Evolutionary conservation across 179 eudicot species (phyloP).

Genomic region (Spergularia azorica): DNA sequence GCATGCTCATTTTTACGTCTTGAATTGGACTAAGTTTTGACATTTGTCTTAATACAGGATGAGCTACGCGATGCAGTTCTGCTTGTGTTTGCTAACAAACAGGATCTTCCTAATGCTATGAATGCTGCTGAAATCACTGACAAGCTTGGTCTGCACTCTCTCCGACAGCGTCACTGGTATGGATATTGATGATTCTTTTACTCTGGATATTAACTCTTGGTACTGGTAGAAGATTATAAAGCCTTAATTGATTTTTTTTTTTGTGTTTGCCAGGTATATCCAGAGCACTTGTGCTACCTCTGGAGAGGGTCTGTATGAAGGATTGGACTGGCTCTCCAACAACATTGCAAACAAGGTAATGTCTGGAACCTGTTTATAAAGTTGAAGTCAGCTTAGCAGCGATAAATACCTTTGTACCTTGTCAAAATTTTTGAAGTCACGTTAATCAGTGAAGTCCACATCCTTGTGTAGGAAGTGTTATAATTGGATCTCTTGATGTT

Average conservation of each 20-base stretch:
- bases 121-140: conserved; percentile 97
- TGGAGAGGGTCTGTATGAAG: conserved; percentile 92
- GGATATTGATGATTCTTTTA: not conserved
- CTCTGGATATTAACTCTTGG: not conserved
- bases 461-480: not conserved
- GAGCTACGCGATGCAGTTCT: conserved; percentile 90
- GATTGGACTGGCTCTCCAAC: conserved; percentile 92
- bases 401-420: not conserved
- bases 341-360: conserved; percentile 84
- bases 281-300: conserved; percentile 96
- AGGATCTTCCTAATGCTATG: conserved; percentile 96
- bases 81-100: conserved; percentile 91
- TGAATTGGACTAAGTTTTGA: conserved; percentile 14
- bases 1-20: not conserved
- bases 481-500: too few relatives aligned
- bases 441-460: too few relatives aligned
- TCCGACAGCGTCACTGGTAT: conserved; percentile 92
- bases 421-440: not conserved
- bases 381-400: not conserved
- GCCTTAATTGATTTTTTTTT: not conserved
- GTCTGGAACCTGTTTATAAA: not conserved
- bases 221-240: too few relatives aligned
- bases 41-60: conserved; percentile 47
- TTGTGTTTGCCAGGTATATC: conserved; percentile 66
- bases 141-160: conserved; percentile 89